A percentile compares a stretch with the other conserved stretches of the same genome.
phyloP scores from a whole-genome alignment of 192 early-diverging fungal genomes.

The Coemansia erecta region DNA sequence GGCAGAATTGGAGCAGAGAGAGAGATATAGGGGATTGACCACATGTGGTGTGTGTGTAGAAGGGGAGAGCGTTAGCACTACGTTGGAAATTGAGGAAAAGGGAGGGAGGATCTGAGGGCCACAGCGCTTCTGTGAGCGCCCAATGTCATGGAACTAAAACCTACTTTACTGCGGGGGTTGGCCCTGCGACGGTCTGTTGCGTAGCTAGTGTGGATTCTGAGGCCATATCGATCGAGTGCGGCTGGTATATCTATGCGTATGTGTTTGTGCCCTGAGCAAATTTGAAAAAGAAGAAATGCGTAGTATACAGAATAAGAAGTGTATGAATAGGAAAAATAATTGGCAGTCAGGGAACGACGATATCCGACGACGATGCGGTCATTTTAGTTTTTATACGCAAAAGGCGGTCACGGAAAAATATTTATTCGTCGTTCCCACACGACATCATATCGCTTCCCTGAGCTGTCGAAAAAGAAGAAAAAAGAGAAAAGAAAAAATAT shows the following conservation, averaged over 20 bases:
- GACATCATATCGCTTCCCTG: too few relatives aligned
- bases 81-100: neutral
- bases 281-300: neutral
- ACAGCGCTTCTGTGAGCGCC: neutral
- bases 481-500: neutral
- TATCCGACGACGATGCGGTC: too few relatives aligned
- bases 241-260: too few relatives aligned
- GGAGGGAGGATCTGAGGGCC: neutral
- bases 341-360: too few relatives aligned
- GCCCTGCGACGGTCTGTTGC: slow-evolving; percentile 1
- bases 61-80: neutral
- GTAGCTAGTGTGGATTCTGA: neutral
- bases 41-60: neutral
- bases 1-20: neutral
- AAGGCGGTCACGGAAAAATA: too few relatives aligned
- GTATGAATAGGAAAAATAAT: too few relatives aligned
- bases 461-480: too few relatives aligned
- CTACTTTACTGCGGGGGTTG: slow-evolving; percentile 37
- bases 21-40: too few relatives aligned
- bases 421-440: too few relatives aligned
- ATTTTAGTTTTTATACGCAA: too few relatives aligned
- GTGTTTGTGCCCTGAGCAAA: neutral
- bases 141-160: neutral
- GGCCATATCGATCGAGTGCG: neutral
- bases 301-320: too few relatives aligned